Base-by-base conservation (phyloP, 345 rosid species). In the Gossypium stocksii region DNA sequence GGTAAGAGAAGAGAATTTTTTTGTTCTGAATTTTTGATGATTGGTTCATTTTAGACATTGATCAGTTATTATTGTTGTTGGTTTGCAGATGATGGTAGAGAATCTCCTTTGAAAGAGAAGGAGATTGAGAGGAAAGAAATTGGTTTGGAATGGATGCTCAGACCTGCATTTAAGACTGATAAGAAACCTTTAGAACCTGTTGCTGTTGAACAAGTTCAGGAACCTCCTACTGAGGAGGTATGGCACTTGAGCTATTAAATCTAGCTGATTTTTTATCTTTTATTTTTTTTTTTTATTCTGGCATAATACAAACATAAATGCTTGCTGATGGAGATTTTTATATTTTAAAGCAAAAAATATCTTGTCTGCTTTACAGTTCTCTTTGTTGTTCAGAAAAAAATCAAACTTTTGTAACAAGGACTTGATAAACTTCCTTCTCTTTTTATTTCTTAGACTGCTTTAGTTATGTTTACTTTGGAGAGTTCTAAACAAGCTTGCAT, bases 121-220 rank as follows among this genome's bases (percentile, higher is more conserved):
- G 88, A 89, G 48, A 86, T 83, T 78, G 87, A 66, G 34, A 89
- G 99, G 70, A 90, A 82, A 73, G 89, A 83, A 53, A 85, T 84
- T 77, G 99, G 98, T 16, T 85, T 95, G 41, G 98, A 90, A 65
- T 95, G 93, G 91, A 95, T 95, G 99, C 81, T 93, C 44, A 86
- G 84, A 68, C 94, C 98, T 17, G 82, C 85, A 9, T 81, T 76
- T n/a, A 83, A 74, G 74, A 51, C 76, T 7, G 86, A 83, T 53
- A 82, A 63, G 64, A 76, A 34, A 59, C 83, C 88, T 69, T 41
- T 79, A 17, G 66, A 25, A 14, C 78, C 20, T 51, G 84, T 73
- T 57, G 85, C 20, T 51, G 84, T 74, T 57, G 85, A 83, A 34
- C 75, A 82, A 76, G 70, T 79, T 1, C 87, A 87, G 16, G 85